Evolutionary conservation across 2,329 filamentous ascomycete genomes (phyloP).

Genomic region (Trematosphaeria pertusa): DNA sequence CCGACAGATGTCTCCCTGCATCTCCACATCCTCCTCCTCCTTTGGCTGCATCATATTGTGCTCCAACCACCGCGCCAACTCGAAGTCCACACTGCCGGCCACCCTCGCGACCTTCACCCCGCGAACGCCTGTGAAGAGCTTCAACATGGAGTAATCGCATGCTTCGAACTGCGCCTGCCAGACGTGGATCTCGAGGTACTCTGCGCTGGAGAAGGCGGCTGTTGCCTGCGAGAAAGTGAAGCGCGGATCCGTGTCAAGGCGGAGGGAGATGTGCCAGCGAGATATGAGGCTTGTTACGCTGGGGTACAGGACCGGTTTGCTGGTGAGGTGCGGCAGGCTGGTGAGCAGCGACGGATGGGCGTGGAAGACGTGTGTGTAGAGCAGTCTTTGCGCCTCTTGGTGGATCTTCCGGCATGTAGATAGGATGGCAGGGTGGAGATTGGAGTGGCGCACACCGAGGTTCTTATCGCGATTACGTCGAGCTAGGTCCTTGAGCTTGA

Average conservation of each 20-base stretch:
- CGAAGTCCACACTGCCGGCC: constrained; percentile 50
- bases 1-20: no score
- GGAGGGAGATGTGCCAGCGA: constrained; percentile 54
- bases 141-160: constrained; percentile 52
- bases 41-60: constrained; percentile 50
- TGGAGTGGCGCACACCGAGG: constrained; percentile 16
- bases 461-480: background rate
- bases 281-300: constrained; percentile 46
- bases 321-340: constrained; percentile 42
- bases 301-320: constrained; percentile 46
- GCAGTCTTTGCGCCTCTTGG: constrained; percentile 51
- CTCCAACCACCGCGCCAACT: constrained; percentile 55
- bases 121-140: constrained; percentile 54
- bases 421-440: constrained; percentile 51
- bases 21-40: constrained; percentile 23
- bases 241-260: constrained; percentile 58
- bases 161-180: constrained; percentile 51
- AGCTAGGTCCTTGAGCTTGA: constrained; percentile 14
- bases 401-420: constrained; percentile 50
- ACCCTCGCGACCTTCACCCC: constrained; percentile 54
- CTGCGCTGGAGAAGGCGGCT: constrained; percentile 54
- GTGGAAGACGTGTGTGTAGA: constrained; percentile 61
- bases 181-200: constrained; percentile 58
- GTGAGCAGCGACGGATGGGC: constrained; percentile 53
- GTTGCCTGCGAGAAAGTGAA: constrained; percentile 50